Evolutionary conservation across 2,329 filamentous ascomycete species (phyloP), one percentile per base, ranked within the genome.

Genomic region (Hypoxylon sp.): DNA sequence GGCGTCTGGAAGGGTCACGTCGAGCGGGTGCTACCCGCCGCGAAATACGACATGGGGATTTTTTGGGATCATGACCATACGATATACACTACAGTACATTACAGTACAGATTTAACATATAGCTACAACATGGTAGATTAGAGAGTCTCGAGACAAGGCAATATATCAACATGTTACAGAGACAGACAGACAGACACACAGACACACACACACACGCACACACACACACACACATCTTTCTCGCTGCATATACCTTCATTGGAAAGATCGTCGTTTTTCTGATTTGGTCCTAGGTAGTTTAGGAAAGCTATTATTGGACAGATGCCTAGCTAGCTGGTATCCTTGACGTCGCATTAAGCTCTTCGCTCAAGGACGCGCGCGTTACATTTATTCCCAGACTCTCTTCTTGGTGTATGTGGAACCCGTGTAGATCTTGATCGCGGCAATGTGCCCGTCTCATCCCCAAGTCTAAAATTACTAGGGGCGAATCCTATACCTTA

Each of bases 271-370:
- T 44, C 24, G 22, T 26, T 24, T 29, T 37, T 14, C 19, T 22
- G 9, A 42, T 44, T 17, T 47, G 14, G 29, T 33, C 31, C 14
- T 51, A 24, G 19, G 19, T 22, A 3, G 10, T 10, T 6, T 17
- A 19, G 17, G 17, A 22, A 19, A 29, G 4, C n/a, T 42, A n/a
- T n/a, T 17, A 42, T 17, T 44, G 6, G 17, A 3, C 17, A 17
- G 19, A 1, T n/a, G 14, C 17, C 31, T 24, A 8, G 48, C 17
- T 47, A 26, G 42, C 35, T 51, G 14, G 51, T 33, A 26, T 33
- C 11, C 11, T 22, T 35, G 63, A 63, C 59, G 67, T 69, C 51
- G 42, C 59, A 69, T 67, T 69, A 69, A 63, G 55, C 63, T 66
- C 59, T 48, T 48, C 35, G 17, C 44, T 35, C 13, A 42, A 53